phyloP scores from a whole-genome alignment of 2,329 filamentous ascomycete genomes.

The Cercospora sp. region DNA sequence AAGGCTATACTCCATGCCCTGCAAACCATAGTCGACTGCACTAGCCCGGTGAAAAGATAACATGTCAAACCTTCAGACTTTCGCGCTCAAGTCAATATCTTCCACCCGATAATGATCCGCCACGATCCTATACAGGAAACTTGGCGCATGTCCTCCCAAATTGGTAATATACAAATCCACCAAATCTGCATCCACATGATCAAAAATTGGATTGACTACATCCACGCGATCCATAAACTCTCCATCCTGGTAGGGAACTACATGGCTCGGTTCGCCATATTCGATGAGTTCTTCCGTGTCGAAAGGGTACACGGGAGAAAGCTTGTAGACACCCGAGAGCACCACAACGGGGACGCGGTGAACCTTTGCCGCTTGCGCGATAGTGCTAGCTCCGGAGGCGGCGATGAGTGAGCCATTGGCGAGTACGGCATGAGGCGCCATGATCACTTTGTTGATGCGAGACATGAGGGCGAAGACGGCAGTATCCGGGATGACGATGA shows the following conservation, averaged over 20 bases:
- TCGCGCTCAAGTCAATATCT: slow-evolving; percentile 57
- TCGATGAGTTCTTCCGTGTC: slow-evolving; percentile 80
- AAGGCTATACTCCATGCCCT: too few species aligned
- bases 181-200: slow-evolving; percentile 75
- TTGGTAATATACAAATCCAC: slow-evolving; percentile 86
- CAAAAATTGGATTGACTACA: slow-evolving; percentile 75
- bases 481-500: slow-evolving; percentile 80
- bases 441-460: slow-evolving; percentile 89
- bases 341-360: slow-evolving; percentile 84
- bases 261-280: slow-evolving; percentile 76
- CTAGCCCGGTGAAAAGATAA: not conserved
- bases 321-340: slow-evolving; percentile 87
- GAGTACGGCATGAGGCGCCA: slow-evolving; percentile 82
- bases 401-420: slow-evolving; percentile 85
- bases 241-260: slow-evolving; percentile 76
- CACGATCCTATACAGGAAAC: slow-evolving; percentile 71
- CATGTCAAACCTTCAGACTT: too few species aligned
- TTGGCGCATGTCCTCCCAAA: slow-evolving; percentile 68
- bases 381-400: slow-evolving; percentile 76
- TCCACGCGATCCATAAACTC: slow-evolving; percentile 74
- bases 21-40: not conserved
- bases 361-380: slow-evolving; percentile 80
- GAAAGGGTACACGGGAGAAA: slow-evolving; percentile 86
- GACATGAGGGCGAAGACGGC: slow-evolving; percentile 93
- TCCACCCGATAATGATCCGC: slow-evolving; percentile 74